phyloP scores from a whole-genome alignment of 2,329 filamentous ascomycete genomes.

The Didymella sp. region DNA sequence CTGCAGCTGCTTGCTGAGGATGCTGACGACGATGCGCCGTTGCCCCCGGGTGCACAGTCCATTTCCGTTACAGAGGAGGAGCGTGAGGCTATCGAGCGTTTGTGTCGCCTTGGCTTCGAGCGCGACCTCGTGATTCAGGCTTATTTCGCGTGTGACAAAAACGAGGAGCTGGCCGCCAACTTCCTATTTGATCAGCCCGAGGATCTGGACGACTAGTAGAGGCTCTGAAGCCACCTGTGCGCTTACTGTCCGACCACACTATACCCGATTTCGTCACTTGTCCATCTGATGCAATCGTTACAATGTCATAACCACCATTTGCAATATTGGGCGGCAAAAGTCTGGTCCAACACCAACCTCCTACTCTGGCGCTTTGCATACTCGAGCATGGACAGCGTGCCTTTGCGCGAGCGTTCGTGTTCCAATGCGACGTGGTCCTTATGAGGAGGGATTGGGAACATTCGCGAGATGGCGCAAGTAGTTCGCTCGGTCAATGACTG shows the following conservation, averaged over 20 bases:
- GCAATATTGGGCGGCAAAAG: slow-evolving; percentile 26
- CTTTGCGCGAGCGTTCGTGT: slow-evolving; percentile 5
- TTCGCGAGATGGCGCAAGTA: slow-evolving; percentile 13
- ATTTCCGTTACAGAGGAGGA: slow-evolving; percentile 96
- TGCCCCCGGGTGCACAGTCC: slow-evolving; percentile 86
- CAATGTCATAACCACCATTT: slow-evolving; percentile 29
- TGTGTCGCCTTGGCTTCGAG: slow-evolving; percentile 92
- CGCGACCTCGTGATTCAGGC: slow-evolving; percentile 95
- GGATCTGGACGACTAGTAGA: slow-evolving; percentile 68
- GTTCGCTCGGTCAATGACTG: slow-evolving; percentile 3
- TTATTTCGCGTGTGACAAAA: slow-evolving; percentile 99
- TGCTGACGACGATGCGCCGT: slow-evolving; percentile 78
- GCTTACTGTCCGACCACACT: slow-evolving; percentile 33
- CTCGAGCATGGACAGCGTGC: not conserved
- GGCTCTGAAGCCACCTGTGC: slow-evolving; percentile 21
- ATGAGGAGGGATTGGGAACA: not conserved
- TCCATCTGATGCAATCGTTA: slow-evolving; percentile 33
- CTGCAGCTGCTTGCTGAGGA: slow-evolving; percentile 89
- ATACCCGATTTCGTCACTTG: slow-evolving; percentile 27
- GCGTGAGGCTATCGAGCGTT: slow-evolving; percentile 92
- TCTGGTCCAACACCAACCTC: slow-evolving; percentile 20
- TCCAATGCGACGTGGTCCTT: slow-evolving; percentile 1
- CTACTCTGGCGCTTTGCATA: slow-evolving; percentile 13
- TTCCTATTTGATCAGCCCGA: slow-evolving; percentile 98
- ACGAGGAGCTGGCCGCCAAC: slow-evolving; percentile 97